Base-by-base conservation (phyloP, 2,329 filamentous ascomycete genomes). In the Colletotrichum trifolii region DNA sequence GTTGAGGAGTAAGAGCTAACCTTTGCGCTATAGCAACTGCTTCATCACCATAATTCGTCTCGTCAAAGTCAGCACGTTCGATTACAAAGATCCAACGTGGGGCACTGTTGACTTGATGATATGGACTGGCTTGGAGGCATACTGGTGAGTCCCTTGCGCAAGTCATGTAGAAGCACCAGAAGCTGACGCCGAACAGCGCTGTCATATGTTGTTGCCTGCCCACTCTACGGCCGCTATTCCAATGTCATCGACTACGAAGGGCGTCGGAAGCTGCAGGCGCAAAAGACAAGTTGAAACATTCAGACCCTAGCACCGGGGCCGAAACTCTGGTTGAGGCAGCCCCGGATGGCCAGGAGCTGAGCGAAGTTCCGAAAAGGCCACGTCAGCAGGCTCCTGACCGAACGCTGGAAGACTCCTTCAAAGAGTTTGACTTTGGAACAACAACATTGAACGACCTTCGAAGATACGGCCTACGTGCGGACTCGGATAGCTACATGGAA, bases 101-200 rank as follows among this genome's bases (percentile, higher is more conserved):
- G 63, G 63, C 11, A 63, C 63, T 2, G 63, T 66, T 8, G 63
- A 66, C 8, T 25, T 66, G 13, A 66, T 66, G 52, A 66, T 66
- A 4, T 66, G 63, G 63, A 66, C 58, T 4, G 58, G 63, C 13
- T 12, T 66, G 13, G 63, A 66, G 33, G 58, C 47, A 2, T 66
- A 66, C 33, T 66, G 58, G 58, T 66, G 48, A 8, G 58, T 35
- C 9, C 25, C 3, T 9, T 35, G 8, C 2, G n/a, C 2, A 8
- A 42, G 5, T 12, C 45, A 4, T 13, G 2, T 13, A 33, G 11
- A 36, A 13, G 4, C 1, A 17, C 1, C 4, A 34, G 15, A 15
- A 15, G 13, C 49, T 38, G 3, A 10, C 2, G n/a, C 2, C 15
- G 33, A 11, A 35, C n/a, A 58, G 55, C 33, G 55, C 36, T 8